Evolutionary conservation across 208 protist genomes (phyloP).

Genomic region (Wallacemonas collosoma): DNA sequence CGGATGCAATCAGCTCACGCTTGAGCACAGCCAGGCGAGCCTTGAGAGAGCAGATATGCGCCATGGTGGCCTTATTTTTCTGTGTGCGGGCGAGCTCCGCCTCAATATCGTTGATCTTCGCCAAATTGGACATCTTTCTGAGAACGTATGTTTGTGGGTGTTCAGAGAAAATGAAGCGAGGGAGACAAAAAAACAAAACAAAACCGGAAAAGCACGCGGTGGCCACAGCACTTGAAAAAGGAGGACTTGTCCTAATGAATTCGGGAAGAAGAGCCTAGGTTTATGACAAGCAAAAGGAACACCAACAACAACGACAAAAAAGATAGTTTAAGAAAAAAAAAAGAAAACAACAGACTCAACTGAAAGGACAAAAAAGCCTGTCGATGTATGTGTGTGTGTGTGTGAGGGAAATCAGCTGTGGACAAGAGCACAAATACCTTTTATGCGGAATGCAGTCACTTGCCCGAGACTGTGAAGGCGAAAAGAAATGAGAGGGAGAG

Average conservation of each 20-base stretch:
- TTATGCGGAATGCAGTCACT: background rate
- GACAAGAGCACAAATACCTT: conserved; percentile 1
- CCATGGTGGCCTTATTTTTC: conserved; percentile 98
- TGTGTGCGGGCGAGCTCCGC: conserved; percentile 97
- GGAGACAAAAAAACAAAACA: background rate
- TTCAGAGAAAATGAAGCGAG: conserved; percentile 4
- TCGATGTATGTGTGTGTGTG: background rate
- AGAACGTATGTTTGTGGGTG: background rate
- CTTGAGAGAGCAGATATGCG: conserved; percentile 98
- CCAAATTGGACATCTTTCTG: conserved; percentile 58
- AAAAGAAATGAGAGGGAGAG: background rate
- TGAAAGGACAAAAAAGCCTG: background rate
- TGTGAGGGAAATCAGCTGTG: conserved; percentile 5
- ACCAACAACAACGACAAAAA: too few species aligned
- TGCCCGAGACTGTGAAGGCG: background rate
- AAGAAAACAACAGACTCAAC: conserved; percentile 2
- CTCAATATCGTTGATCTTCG: conserved; percentile 97
- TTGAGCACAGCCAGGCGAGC: conserved; percentile 98
- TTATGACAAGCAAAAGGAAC: too few species aligned
- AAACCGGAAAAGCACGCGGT: background rate
- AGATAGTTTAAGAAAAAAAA: background rate
- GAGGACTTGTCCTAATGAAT: background rate
- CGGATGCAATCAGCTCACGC: conserved; percentile 94
- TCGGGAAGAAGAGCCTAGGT: too few species aligned
- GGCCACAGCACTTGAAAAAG: background rate